Evolutionary conservation across 139 green algal species (phyloP).

Genomic region (Chlorella sp.): DNA sequence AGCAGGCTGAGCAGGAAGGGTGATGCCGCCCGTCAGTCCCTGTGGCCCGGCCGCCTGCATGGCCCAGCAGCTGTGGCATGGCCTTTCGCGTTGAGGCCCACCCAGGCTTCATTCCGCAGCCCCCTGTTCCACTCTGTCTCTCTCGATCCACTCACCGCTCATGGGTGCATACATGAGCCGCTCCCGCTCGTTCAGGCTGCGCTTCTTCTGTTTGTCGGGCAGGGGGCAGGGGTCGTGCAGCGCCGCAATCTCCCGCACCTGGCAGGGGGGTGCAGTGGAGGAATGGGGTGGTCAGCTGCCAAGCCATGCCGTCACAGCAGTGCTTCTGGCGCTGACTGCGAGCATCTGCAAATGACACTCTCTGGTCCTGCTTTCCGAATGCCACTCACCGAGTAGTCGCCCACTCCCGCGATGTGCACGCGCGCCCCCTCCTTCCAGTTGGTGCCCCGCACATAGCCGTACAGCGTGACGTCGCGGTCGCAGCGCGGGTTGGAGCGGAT

Average conservation of each 20-base stretch:
- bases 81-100: not conserved
- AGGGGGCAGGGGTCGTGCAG: conserved; percentile 98
- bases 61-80: too few species aligned
- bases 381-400: conserved; percentile 78
- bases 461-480: conserved; percentile 92
- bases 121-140: not conserved
- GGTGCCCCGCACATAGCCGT: conserved; percentile 92
- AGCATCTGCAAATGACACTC: too few species aligned
- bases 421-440: conserved; percentile 76
- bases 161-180: conserved; percentile 97
- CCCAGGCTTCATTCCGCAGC: not conserved
- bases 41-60: too few species aligned
- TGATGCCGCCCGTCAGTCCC: too few species aligned
- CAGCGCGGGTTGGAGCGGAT: conserved; percentile 79
- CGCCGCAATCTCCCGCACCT: conserved; percentile 72
- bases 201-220: conserved; percentile 78
- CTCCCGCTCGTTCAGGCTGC: conserved; percentile 88
- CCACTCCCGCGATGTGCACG: conserved; percentile 93
- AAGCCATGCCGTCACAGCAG: too few species aligned
- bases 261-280: not conserved
- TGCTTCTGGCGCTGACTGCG: too few species aligned
- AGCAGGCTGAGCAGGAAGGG: not conserved
- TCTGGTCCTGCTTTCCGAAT: too few species aligned
- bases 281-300: too few species aligned
- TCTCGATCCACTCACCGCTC: conserved; percentile 64